Evolutionary conservation across 2,329 filamentous ascomycete species (phyloP), one percentile per base, ranked within the genome.

Genomic region (Cytospora piceae): DNA sequence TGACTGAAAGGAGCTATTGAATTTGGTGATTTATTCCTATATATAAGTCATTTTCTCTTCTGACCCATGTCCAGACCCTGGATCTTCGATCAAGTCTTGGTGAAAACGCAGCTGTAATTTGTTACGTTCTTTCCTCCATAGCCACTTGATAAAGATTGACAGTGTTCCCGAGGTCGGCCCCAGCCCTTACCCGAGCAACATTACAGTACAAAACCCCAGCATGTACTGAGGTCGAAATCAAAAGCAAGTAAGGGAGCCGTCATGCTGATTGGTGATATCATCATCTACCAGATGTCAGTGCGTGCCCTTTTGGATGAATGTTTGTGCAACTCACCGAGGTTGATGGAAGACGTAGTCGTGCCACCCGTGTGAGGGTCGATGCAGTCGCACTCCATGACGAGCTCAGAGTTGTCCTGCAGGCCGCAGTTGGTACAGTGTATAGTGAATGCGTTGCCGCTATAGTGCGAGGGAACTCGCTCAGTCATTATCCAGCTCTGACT

Each of bases 351-450:
- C 14, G 2, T 31, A 20, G 61, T 63, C 27, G 8, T 57, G 7
- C 31, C 42, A 6, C 52, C 60, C 3, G 52, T 62, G 4, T 2
- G 11, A 1, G 11, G 2, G 17, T 29, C 22, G 7, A 20, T 17
- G 22, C 61, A 63, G 2, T 39, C 42, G 11, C 61, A 63, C 14
- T 57, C 29, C 53, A 63, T 57, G 54, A 52, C 24, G 17, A 24
- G 1, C 22, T 20, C 22, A 3, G 42, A 52, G 22, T 22, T 39
- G 14, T 3, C 34, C 22, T 63, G 61, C 31, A 52, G 27, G 3
- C 5, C 20, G n/a, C 61, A 63, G 15, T 24, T 31, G 0, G 1
- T 14, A n/a, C 61, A 63, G 22, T 31, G 22, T 1, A 8, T 4
- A 1, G 5, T 17, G 31, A 63, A 63, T 17, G 42, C 61, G 11